Evolutionary conservation across 2,329 filamentous ascomycete genomes (phyloP), one percentile per base, ranked within the genome.

Genomic region (Plectosphaerella sp.): DNA sequence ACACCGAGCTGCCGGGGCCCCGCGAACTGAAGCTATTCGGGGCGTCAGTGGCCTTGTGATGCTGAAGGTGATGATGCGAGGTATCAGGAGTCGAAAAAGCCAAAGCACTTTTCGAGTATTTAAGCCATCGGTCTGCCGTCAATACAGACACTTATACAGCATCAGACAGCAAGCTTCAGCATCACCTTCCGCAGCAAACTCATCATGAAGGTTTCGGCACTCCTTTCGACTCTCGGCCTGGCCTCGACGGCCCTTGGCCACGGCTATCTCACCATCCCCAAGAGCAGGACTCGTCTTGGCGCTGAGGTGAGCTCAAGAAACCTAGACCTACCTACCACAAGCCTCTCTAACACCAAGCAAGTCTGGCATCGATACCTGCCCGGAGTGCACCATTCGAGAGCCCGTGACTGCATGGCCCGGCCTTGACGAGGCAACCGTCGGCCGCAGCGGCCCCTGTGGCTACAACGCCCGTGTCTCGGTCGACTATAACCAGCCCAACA

Each of bases 361-460:
- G 76, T 66, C 72, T 25, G 74, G 73, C 1, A 62, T 70, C 4
- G 77, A 80, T 54, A 72, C 75, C 0, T 81, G 77, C 57, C 78
- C 78, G 0, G 78, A 80, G 60, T 81, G 77, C 56, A 72, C 75
- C 7, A 80, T 81, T 51, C 72, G 78, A 2, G 78, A 81, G 54
- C 78, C 78, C 0, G 77, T 81, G 3, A 54, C 58, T 0, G 64
- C 76, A 1, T 80, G 76, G 76, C 78, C 78, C 0, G 66, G 77
- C 46, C 64, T 80, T 5, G 65, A 73, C 18, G 62, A 58, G 0
- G 76, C 77, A 0, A 60, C 63, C 3, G 75, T 80, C 1, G 73
- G 72, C 16, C 69, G 75, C 3, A 76, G 69, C 49, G 78, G 78
- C 0, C 73, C 75, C 2, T 80, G 78, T 47, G 78, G 78, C 2